Evolutionary conservation across 169 alveolate species (phyloP).

Genomic region (Eimeria acervulina): DNA sequence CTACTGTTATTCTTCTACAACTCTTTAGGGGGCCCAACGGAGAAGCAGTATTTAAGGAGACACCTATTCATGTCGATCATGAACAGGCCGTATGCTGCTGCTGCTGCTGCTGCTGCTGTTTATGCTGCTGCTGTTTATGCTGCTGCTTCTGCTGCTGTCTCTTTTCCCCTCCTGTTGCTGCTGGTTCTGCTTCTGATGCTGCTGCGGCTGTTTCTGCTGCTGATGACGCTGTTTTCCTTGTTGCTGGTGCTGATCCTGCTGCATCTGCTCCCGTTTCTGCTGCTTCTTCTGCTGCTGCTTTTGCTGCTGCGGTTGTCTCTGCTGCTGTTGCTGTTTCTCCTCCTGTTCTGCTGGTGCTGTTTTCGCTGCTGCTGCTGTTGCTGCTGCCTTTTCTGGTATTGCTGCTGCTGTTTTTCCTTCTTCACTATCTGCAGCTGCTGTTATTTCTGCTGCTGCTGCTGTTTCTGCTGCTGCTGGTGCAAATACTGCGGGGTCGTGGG

Average conservation of each 20-base stretch:
- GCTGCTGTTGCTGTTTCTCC: neutral
- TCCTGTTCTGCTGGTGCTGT: neutral
- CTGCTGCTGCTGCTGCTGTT: neutral
- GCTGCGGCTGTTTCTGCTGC: neutral
- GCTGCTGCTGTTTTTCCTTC: neutral
- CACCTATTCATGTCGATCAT: neutral
- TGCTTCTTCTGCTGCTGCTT: neutral
- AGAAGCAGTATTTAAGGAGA: slow-evolving; percentile 36
- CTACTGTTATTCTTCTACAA: slow-evolving; percentile 14
- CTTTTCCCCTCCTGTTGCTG: neutral
- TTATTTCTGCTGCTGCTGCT: slow-evolving; percentile 9
- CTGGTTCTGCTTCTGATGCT: neutral
- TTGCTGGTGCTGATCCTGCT: neutral
- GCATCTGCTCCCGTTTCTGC: too few relatives aligned
- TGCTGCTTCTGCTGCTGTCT: neutral
- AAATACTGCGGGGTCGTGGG: neutral
- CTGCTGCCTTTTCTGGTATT: neutral
- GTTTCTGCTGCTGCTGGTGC: neutral
- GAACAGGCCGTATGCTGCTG: slow-evolving; percentile 35
- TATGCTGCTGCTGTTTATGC: too few relatives aligned
- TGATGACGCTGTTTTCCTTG: neutral
- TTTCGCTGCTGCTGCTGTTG: neutral
- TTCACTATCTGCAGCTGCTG: neutral
- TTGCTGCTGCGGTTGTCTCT: neutral
- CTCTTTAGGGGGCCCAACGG: neutral